Evolutionary conservation across 208 protist species (phyloP).

Genomic region (Willaertia magna): DNA sequence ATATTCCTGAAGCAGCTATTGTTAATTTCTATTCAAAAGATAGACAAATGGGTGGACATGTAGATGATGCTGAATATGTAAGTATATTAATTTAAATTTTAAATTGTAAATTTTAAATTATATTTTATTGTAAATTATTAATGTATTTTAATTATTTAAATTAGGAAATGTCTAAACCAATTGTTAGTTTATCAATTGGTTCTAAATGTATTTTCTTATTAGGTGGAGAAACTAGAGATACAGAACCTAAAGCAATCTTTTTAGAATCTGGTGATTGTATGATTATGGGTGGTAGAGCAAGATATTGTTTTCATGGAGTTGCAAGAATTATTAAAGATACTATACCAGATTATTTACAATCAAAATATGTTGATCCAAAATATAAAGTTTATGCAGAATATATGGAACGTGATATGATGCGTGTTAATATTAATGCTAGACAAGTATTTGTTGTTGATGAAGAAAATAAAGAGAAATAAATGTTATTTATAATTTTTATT

Average conservation of each 20-base stretch:
- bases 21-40: background rate
- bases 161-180: constrained; percentile 5
- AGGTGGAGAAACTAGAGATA: background rate
- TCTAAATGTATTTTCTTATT: background rate
- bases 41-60: background rate
- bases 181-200: background rate
- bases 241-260: background rate
- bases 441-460: constrained; percentile 1
- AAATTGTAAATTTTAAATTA: no score
- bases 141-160: no score
- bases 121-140: no score
- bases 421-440: constrained; percentile 1
- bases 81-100: no score
- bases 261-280: background rate
- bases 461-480: no score
- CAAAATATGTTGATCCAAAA: background rate
- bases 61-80: constrained; percentile 8
- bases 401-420: background rate
- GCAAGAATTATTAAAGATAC: background rate
- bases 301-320: constrained; percentile 6
- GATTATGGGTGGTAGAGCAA: constrained; percentile 2
- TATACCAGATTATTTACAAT: background rate
- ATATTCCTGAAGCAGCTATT: background rate
- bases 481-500: no score
- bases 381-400: background rate